Evolutionary conservation across 2,329 filamentous ascomycete genomes (phyloP), one percentile per base, ranked within the genome.

Genomic region (Aspergillus ustus): DNA sequence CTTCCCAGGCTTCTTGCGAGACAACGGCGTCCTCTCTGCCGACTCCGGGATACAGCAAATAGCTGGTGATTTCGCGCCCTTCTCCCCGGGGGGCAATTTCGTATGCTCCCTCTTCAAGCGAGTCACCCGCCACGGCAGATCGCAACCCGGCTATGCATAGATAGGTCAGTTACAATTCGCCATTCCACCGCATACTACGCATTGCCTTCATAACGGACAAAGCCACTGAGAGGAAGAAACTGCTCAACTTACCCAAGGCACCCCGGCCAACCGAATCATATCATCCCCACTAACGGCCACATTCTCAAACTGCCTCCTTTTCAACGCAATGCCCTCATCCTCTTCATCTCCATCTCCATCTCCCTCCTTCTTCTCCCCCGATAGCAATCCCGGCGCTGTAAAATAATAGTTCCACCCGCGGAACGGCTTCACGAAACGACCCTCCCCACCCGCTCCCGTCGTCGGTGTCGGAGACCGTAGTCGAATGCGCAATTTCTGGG

Each of bases 391-490:
- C 22, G 77, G 77, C 9, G 72, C 69, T 4, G 78, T 73, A 60
- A 79, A 77, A 59, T 80, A 80, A 61, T 79, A 78, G 28, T 73
- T 67, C 77, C 77, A 80, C 25, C 77, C 75, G 2, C 78, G 76
- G 59, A 75, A 79, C 2, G 78, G 73, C 52, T 76, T 75, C 56
- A 78, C 67, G 22, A 80, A 77, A 22, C 75, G 66, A 2, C 77
- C 77, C 29, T 79, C 75, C 8, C 50, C 67, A 8, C 54, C 19
- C 7, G 62, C 69, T 4, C 57, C 63, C 4, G 73, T 66, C 0
- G 66, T 69, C 3, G 77, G 78, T 2, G 77, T 71, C 9, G 77
- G 78, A 9, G 78, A 79, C 6, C 75, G 74, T 37, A 80, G 61
- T 56, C 76, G 65, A 31, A 79, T 78, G 2, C 72, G 75, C 11